Evolutionary conservation across 331 rosid genomes (phyloP), one percentile per base, ranked within the genome.

Genomic region (Pyracantha coccinea): DNA sequence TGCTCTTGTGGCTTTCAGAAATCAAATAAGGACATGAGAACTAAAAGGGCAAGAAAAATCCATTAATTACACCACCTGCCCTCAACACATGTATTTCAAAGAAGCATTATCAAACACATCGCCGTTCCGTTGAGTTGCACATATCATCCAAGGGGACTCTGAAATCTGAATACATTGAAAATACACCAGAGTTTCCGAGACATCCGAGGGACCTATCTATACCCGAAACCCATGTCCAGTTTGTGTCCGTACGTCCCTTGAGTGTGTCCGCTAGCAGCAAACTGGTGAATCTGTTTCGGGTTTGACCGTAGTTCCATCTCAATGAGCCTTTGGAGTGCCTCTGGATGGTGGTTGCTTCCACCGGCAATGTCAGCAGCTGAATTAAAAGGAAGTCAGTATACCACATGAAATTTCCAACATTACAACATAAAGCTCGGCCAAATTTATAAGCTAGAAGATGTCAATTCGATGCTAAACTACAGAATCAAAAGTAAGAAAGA

Each of bases 261-360:
- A 53, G 83, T 80, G 62, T 80, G 90, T n/a, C 87, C 87, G 7
- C 86, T 58, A 31, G 62, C 63, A 28, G 89, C 77, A 63, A 86
- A 78, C 5, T 85, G 85, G 31, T 71, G 83, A 55, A 66, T 73
- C 68, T 75, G 81, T 77, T 89, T 89, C n/a, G 89, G 24, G 9
- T 89, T 86, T 77, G 97, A 50, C 84, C 97, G 83, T 15, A 84
- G 83, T 71, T 91, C 99, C 98, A 92, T 89, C 86, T 92, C 97
- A 4, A 92, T 69, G 64, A 90, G 90, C 93, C 91, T 86, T 80
- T 95, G 96, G 7, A 90, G 75, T 67, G 94, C 91, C 77, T 89
- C 97, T 3, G 97, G 97, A 82, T 88, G 91, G 78, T 80, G 91
- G 78, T 82, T 87, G 83, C 92, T 84, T 81, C 86, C 93, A 25